Evolutionary conservation across 139 green algal species (phyloP).

Genomic region (Volvox reticuliferus): DNA sequence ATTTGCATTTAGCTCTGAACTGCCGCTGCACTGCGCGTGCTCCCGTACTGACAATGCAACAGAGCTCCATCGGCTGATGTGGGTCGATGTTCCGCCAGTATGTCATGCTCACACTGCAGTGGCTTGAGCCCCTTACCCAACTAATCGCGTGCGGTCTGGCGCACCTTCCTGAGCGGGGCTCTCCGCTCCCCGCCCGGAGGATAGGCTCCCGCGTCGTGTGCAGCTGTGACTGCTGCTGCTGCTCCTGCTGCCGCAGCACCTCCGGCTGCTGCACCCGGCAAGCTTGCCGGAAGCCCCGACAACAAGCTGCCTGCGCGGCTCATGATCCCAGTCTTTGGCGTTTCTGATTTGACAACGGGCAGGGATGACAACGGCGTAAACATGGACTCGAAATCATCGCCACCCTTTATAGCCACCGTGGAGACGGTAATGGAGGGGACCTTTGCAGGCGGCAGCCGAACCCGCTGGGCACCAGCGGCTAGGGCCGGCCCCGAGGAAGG

Average conservation of each 20-base stretch:
- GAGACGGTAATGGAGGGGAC: background rate
- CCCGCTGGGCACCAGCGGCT: background rate
- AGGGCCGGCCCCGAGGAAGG: background rate
- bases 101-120: too few species aligned
- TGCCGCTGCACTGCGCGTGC: too few species aligned
- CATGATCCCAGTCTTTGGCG: background rate
- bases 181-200: background rate
- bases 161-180: conserved; percentile 25
- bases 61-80: too few species aligned
- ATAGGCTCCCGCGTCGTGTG: background rate
- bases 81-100: too few species aligned
- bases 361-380: conserved; percentile 27
- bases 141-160: background rate
- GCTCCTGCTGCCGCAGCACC: background rate
- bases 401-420: background rate
- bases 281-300: background rate
- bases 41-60: too few species aligned
- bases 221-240: background rate
- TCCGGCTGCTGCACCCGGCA: background rate
- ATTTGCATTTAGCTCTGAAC: too few species aligned
- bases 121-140: too few species aligned
- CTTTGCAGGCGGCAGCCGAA: conserved; percentile 4
- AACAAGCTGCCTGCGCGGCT: conserved; percentile 7
- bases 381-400: conserved; percentile 30
- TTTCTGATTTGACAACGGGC: conserved; percentile 7